Conservation (phyloP, 1,284 basidiomycete genomes). For the Leccinum discolor region DNA sequence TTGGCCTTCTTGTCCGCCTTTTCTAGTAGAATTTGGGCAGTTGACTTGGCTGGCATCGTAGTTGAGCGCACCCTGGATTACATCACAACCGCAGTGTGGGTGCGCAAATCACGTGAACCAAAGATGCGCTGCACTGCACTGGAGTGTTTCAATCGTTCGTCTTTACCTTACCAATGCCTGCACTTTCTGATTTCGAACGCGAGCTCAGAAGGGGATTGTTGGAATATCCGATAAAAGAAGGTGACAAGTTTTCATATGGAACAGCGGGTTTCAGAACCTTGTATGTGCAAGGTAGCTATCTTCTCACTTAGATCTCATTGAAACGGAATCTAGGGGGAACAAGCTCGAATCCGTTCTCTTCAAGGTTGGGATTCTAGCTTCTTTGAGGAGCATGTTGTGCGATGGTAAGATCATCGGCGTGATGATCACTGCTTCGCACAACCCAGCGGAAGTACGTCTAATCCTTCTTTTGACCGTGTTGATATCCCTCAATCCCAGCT, state of each 20-base stretch:
- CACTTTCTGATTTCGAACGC: conserved; percentile 31
- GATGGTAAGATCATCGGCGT: conserved; percentile 93
- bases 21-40: conserved; percentile 69
- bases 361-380: conserved; percentile 90
- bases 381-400: conserved; percentile 86
- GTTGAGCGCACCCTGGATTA: conserved; percentile 2
- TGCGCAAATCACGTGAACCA: background rate
- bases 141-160: background rate
- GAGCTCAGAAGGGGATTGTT: conserved; percentile 51
- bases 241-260: conserved; percentile 82
- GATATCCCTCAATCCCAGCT: conserved; percentile 2
- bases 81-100: background rate
- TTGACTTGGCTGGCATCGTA: conserved; percentile 44
- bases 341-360: conserved; percentile 93
- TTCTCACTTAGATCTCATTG: conserved; percentile 14
- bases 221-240: conserved; percentile 62
- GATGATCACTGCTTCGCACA: conserved; percentile 99
- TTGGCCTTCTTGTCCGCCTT: conserved; percentile 93
- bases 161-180: conserved; percentile 16
- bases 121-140: background rate
- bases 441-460: conserved; percentile 83
- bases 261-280: conserved; percentile 94
- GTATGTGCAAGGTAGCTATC: conserved; percentile 50
- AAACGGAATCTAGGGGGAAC: conserved; percentile 56
- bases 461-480: background rate